Conservation (phyloP, 106 monocot genomes). For the Platanthera guangdongensis region DNA sequence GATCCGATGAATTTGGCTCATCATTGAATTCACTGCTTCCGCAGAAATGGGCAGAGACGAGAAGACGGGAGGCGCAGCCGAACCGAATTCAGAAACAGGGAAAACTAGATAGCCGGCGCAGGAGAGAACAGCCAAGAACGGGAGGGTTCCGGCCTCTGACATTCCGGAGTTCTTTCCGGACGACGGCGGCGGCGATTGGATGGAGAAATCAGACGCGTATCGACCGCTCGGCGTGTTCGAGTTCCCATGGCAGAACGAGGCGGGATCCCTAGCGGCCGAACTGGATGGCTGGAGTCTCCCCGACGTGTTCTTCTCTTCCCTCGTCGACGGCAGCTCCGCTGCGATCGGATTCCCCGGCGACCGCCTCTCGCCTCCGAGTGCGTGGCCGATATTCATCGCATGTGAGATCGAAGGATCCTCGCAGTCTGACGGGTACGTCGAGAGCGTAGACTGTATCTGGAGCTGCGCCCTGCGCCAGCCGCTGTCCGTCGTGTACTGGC, state of each 20-base stretch:
- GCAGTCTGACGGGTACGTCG: slow-evolving; percentile 15
- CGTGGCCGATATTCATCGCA: slow-evolving; percentile 5
- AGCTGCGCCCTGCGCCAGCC: slow-evolving; percentile 28
- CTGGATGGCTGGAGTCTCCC: slow-evolving; percentile 26
- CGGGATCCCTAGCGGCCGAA: slow-evolving; percentile 2
- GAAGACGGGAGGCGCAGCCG: not conserved
- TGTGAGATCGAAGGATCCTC: slow-evolving; percentile 12
- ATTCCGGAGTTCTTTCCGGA: not conserved
- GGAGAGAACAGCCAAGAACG: not conserved
- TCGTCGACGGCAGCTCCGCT: slow-evolving; percentile 51
- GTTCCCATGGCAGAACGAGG: slow-evolving; percentile 53
- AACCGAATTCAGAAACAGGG: not conserved
- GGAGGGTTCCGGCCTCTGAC: not conserved
- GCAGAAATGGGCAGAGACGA: not conserved
- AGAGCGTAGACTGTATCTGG: slow-evolving; percentile 49
- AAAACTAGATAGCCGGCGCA: not conserved
- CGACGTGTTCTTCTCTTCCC: slow-evolving; percentile 59
- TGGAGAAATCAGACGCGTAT: not conserved
- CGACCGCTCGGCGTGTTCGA: slow-evolving; percentile 44
- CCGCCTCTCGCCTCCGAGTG: slow-evolving; percentile 14
- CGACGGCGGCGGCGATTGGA: not conserved
- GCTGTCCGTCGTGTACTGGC: slow-evolving; percentile 6
- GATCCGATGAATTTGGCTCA: not conserved
- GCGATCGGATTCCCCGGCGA: slow-evolving; percentile 45
- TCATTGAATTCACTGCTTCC: not conserved